phyloP scores from a whole-genome alignment of 148 eudicot species.

The Polygonum aviculare region DNA sequence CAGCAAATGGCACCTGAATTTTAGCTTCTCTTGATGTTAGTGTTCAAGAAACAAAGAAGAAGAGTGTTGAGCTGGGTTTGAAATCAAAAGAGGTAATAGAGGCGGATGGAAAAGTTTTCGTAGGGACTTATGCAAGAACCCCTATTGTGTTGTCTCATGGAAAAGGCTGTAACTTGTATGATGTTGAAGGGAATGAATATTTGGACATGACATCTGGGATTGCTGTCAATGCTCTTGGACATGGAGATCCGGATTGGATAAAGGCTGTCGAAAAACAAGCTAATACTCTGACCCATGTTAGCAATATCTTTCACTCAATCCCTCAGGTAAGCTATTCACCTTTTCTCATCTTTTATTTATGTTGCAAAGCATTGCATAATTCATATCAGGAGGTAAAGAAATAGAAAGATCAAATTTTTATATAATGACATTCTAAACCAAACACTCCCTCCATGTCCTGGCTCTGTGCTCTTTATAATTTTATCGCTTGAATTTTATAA shows the following conservation, averaged over 20 bases:
- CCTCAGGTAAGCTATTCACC: constrained; percentile 41
- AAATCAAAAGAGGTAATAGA: constrained; percentile 42
- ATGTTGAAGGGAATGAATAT: constrained; percentile 73
- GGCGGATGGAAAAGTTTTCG: constrained; percentile 47
- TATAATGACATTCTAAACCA: not conserved
- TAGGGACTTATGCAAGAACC: constrained; percentile 66
- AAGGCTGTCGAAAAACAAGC: constrained; percentile 53
- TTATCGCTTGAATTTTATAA: too few species aligned
- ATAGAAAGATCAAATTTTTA: not conserved
- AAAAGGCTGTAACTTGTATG: constrained; percentile 71
- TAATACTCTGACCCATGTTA: constrained; percentile 49
- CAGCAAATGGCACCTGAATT: not conserved
- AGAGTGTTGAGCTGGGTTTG: not conserved
- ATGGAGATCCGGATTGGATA: constrained; percentile 75
- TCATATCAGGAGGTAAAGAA: not conserved
- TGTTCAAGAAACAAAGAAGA: constrained; percentile 20
- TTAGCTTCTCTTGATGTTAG: constrained; percentile 26
- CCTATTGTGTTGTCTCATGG: constrained; percentile 67
- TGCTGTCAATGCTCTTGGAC: constrained; percentile 90
- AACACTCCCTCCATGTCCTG: not conserved
- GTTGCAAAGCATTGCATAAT: not conserved
- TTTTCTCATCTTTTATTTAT: not conserved
- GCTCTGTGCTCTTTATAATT: not conserved
- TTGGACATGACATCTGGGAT: constrained; percentile 81
- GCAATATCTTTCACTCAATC: constrained; percentile 61